Base-by-base conservation (phyloP, 495 filamentous ascomycete genomes). In the Talaromyces ruber region DNA sequence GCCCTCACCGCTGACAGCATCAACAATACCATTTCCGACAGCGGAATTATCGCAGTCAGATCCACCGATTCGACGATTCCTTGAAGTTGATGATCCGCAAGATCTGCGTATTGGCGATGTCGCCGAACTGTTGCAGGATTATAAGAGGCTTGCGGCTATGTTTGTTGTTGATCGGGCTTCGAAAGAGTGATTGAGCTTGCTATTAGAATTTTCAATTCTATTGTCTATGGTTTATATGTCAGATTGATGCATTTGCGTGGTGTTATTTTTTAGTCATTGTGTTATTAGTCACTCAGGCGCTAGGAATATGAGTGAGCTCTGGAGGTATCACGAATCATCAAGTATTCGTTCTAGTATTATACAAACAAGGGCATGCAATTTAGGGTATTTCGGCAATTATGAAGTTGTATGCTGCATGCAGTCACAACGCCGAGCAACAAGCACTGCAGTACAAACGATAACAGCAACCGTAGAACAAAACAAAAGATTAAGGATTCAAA, bases 41-140 rank as follows among this genome's bases (percentile, higher is more conserved):
- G 59, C 39, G 39, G n/a, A 28, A 60, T 47, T 29, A 50, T 52
- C 45, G 6, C 22, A 51, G 69, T 76, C 89, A 11, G 81, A 83
- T 12, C 90, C 89, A 25, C 91, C 92, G 0, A 86, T 88, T 63
- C 82, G 86, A 71, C 82, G 88, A 56, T 97, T 97, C 73, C 80
- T 97, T 71, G 90, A 93, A 57, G 72, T 88, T 37, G 81, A 89
- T 67, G 86, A 89, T 72, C 88, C 86, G 7, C 82, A 82, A 6
- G 93, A 98, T 60, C 73, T 99, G 51, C 87, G 80, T 59, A 72
- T 98, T 53, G 86, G 86, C 21, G 94, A 99, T 67, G 86, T 97
- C 45, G 75, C 89, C 43, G 86, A 90, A 61, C 69, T 99, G 63
- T 74, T 99, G 58, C 84, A 84, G 66, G 94, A 97, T 73, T 99